A percentile compares a stretch with the other conserved stretches of the same genome.
These are phyloP conservation scores for Dioscorea alata DNA, from an alignment of 106 monocot genomes.

Conservation along the genomic window DNA sequence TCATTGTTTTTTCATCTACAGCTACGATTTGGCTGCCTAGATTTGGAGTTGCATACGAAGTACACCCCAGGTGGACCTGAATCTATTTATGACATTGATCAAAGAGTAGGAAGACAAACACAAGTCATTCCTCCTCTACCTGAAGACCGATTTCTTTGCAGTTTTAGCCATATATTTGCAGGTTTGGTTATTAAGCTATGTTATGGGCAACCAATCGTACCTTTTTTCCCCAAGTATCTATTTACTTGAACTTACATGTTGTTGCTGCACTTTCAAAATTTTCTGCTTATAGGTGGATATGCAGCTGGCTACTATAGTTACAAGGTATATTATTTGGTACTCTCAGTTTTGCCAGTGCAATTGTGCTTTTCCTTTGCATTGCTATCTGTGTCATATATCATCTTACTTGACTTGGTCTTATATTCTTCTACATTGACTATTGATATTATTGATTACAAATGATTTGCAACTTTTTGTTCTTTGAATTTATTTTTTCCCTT, in stretches of 20 bases:
- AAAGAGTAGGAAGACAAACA: conserved; percentile 58
- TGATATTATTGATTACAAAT: background rate
- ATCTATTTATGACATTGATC: conserved; percentile 83
- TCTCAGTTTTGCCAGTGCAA: too few species aligned
- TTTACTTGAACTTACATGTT: background rate
- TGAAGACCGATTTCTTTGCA: conserved; percentile 93
- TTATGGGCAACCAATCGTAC: background rate
- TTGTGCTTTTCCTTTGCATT: background rate
- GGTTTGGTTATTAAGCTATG: conserved; percentile 26
- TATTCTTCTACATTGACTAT: background rate
- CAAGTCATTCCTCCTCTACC: conserved; percentile 76
- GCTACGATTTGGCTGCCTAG: conserved; percentile 80
- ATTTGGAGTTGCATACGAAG: conserved; percentile 88
- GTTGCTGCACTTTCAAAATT: conserved; percentile 2
- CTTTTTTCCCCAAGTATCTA: background rate
- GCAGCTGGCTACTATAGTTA: conserved; percentile 99
- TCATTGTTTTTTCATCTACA: conserved; percentile 18
- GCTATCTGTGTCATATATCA: background rate
- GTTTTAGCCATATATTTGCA: conserved; percentile 99
- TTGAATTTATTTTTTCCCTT: too few species aligned
- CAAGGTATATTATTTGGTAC: conserved; percentile 45
- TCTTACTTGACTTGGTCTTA: background rate
- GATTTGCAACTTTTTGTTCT: background rate
- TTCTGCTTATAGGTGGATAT: conserved; percentile 72
- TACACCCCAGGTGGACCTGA: conserved; percentile 67